Evolutionary conservation across 345 rosid species (phyloP), one percentile per base, ranked within the genome.

Genomic region (Eutrema yunnanense): DNA sequence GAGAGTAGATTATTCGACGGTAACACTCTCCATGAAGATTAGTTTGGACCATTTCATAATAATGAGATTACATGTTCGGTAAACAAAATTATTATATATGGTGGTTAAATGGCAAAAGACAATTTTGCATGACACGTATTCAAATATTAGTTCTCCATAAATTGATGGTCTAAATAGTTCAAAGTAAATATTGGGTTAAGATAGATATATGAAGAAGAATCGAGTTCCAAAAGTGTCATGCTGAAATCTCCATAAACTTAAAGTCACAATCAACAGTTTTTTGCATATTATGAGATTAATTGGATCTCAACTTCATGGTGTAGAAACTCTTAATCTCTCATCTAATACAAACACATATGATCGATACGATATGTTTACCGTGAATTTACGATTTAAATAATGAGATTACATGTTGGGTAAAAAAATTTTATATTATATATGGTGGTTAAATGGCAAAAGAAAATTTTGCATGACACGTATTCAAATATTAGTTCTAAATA

Each of bases 101-200:
- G 27, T 54, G 13, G 49, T 29, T 56, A 11, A 65, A 56, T 47
- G 65, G 37, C 14, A 50, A 74, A 38, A 41, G 4, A 67, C n/a
- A 33, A 50, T 26, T 74, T 19, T 59, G 14, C 6, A 57, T 41
- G 67, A 66, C 73, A 62, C 47, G 49, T 58, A 66, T 59, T 58
- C 16, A 59, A 8, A 19, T 1, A 46, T 40, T 12, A 37, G 4
- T 36, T 56, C 27, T 59, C 22, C 22, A 0, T 22, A 1, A 22
- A 22, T 22, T 22, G 22, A 22, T 22, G 22, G 22, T 22, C 22
- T 22, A 65, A 29, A 65, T 40, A 65, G 43, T 33, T 47, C 9
- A 32, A 22, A 55, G 38, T 14, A 55, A 56, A 38, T 16, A 16
- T 16, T 16, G 16, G 16, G 16, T 16, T 16, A 16, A 16, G 16